phyloP scores from a whole-genome alignment of 495 filamentous ascomycete genomes.

The Neurospora sp. region DNA sequence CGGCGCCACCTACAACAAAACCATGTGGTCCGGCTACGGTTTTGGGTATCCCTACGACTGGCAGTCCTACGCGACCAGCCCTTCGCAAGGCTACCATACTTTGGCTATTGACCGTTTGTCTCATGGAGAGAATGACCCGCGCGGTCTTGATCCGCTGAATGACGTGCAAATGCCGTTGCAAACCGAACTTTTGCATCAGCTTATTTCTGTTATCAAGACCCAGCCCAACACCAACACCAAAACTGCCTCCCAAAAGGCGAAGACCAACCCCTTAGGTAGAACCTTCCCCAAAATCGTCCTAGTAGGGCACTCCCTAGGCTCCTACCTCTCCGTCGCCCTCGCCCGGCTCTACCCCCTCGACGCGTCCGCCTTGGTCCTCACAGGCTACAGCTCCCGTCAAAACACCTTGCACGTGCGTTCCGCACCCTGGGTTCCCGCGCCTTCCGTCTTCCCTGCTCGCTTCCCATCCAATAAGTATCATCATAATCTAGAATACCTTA shows the following conservation, averaged over 20 bases:
- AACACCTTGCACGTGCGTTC: background rate
- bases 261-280: slow-evolving; percentile 26
- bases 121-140: slow-evolving; percentile 9
- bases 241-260: slow-evolving; percentile 48
- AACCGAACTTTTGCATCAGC: slow-evolving; percentile 4
- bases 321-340: slow-evolving; percentile 9
- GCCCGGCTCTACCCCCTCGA: slow-evolving; percentile 13
- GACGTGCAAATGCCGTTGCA: slow-evolving; percentile 6
- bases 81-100: slow-evolving; percentile 9
- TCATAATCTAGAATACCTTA: background rate
- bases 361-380: slow-evolving; percentile 12
- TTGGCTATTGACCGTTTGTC: slow-evolving; percentile 17
- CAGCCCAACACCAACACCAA: background rate
- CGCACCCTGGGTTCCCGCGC: background rate
- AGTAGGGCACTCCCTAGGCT: slow-evolving; percentile 17
- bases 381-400: slow-evolving; percentile 2
- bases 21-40: slow-evolving; percentile 8
- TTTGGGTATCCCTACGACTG: slow-evolving; percentile 9
- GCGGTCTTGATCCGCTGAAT: slow-evolving; percentile 2
- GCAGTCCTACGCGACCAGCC: slow-evolving; percentile 6
- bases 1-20: slow-evolving; percentile 16
- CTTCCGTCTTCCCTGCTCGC: background rate
- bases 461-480: background rate
- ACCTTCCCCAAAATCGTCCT: slow-evolving; percentile 11
- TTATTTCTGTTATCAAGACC: background rate